Evolutionary conservation across 345 rosid genomes (phyloP).

Genomic region (Raphanus raphanistrum): DNA sequence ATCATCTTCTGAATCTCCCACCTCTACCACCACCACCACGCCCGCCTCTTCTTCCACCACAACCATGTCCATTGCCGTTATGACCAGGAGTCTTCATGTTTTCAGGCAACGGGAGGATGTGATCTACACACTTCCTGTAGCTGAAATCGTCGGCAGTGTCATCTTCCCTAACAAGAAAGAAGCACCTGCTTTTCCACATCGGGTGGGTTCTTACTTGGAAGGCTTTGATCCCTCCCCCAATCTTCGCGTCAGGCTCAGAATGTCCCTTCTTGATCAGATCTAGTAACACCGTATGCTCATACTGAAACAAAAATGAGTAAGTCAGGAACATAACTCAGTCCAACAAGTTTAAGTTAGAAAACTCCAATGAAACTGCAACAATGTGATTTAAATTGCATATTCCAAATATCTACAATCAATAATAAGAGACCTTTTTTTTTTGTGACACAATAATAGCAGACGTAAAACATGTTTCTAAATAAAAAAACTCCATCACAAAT

Average conservation of each 20-base stretch:
- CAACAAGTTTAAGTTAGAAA: background rate
- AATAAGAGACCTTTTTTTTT: too few species aligned
- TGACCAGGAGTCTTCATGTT: conserved; percentile 60
- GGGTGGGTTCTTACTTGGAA: conserved; percentile 82
- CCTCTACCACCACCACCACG: conserved; percentile 54
- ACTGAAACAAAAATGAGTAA: conserved; percentile 47
- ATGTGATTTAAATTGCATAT: too few species aligned
- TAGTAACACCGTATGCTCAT: conserved; percentile 68
- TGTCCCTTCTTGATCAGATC: conserved; percentile 84
- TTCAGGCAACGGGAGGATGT: conserved; percentile 82
- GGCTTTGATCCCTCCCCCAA: conserved; percentile 66
- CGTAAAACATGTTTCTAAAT: too few species aligned
- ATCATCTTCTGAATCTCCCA: conserved; percentile 46
- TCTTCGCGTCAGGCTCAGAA: conserved; percentile 72
- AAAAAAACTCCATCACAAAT: too few species aligned
- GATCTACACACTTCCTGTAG: conserved; percentile 94
- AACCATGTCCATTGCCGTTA: conserved; percentile 45
- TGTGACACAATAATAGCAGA: too few species aligned
- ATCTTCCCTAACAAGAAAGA: conserved; percentile 80
- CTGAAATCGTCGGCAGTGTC: conserved; percentile 80
- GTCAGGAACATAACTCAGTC: background rate
- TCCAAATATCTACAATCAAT: too few species aligned
- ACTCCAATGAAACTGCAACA: too few species aligned
- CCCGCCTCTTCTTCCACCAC: conserved; percentile 58
- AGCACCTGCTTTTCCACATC: conserved; percentile 69